phyloP scores from a whole-genome alignment of 805 yeast species.

The Monosporozyma servazzii region DNA sequence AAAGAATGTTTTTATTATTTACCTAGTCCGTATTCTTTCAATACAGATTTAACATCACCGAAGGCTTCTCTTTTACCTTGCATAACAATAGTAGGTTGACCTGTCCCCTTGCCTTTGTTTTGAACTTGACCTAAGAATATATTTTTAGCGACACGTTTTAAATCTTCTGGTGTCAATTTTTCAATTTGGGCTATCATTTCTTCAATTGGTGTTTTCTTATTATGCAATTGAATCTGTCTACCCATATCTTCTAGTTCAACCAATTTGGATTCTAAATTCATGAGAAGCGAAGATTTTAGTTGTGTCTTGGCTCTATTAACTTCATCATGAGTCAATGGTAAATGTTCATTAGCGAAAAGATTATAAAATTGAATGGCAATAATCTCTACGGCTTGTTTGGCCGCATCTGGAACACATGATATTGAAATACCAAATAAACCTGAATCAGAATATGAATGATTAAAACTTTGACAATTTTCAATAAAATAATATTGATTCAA shows the following conservation, averaged over 20 bases:
- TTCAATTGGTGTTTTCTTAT: constrained; percentile 58
- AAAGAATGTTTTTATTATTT: constrained; percentile 4
- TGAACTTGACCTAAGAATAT: constrained; percentile 59
- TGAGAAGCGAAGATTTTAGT: constrained; percentile 72
- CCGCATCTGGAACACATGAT: constrained; percentile 79
- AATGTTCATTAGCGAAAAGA: constrained; percentile 43
- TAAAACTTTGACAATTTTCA: constrained; percentile 80
- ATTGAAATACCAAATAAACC: constrained; percentile 87
- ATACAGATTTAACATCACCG: constrained; percentile 68
- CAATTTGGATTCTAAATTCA: constrained; percentile 88
- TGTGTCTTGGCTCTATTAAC: constrained; percentile 88
- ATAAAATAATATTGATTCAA: constrained; percentile 85
- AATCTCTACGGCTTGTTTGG: constrained; percentile 73
- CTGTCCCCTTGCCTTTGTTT: constrained; percentile 40
- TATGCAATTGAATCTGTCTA: constrained; percentile 83
- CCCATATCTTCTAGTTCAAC: constrained; percentile 95
- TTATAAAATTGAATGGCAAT: constrained; percentile 54
- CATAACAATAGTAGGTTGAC: constrained; percentile 76
- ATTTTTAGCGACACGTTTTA: constrained; percentile 62
- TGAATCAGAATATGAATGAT: constrained; percentile 81
- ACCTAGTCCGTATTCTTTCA: constrained; percentile 70
- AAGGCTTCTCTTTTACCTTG: constrained; percentile 81
- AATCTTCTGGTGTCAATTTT: constrained; percentile 53
- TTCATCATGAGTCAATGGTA: constrained; percentile 60
- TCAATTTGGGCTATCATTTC: constrained; percentile 81